Base-by-base conservation (phyloP, 2,329 filamentous ascomycete species). In the Neonectria hederae region DNA sequence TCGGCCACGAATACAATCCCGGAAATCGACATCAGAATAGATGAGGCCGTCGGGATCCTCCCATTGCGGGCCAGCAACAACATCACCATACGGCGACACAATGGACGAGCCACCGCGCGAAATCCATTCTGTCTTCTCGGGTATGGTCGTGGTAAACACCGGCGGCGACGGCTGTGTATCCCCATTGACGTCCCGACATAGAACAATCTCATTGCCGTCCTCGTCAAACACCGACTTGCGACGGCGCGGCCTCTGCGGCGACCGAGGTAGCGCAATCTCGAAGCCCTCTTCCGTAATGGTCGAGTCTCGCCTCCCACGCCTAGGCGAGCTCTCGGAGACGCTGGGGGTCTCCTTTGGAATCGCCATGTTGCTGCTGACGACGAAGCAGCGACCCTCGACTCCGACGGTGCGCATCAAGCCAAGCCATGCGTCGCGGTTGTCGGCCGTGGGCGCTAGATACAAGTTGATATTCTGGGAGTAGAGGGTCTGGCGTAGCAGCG, bases 391-490 rank as follows among this genome's bases (percentile, higher is more conserved):
- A 0, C 94, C 92, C 78, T 98, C 95, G 57, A 88, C 85, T 3
- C 89, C 94, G 7, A 96, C 84, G 0, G 94, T 97, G 55, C 90
- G 86, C 89, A 97, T 91, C n/a, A 97, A 82, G 0, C 88, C 81
- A 24, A 92, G 79, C 95, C 95, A 98, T 0, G 92, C 89, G 72
- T 95, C 92, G 65, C 94, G 86, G 21, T 85, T 87, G 80, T 97
- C 95, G 1, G 94, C 94, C 0, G 94, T 97, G 0, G 95, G 95
- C 0, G 94, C 94, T 2, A 97, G 87, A 79, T 95, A 97, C 13
- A 97, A 81, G 76, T 97, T 97, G 73, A 97, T 89, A 75, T 97
- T 97, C 78, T 97, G 95, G 2, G 88, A 86, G 78, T 97, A 98
- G 40, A 97, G 83, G 17, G 89, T 86, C 76, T 97, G 92, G 19